Conservation (phyloP, 2,329 filamentous ascomycete species). For the Lasiodiplodia citricola region DNA sequence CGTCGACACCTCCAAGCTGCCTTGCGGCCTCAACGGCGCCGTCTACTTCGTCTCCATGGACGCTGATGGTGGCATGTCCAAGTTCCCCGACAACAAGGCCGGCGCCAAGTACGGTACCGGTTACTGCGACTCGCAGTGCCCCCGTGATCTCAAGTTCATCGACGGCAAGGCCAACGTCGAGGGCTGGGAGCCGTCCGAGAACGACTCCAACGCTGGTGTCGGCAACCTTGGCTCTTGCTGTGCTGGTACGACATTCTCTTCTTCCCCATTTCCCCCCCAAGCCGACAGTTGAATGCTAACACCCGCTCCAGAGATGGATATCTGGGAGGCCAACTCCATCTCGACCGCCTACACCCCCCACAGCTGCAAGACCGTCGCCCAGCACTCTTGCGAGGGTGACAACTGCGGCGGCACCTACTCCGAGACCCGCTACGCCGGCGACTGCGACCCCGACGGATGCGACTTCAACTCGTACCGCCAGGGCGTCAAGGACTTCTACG, state of each 20-base stretch:
- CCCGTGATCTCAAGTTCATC: slow-evolving; percentile 52
- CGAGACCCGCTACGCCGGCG: slow-evolving; percentile 59
- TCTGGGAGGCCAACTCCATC: slow-evolving; percentile 64
- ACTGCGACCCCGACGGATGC: slow-evolving; percentile 69
- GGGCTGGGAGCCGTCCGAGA: slow-evolving; percentile 57
- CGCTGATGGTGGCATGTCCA: slow-evolving; percentile 62
- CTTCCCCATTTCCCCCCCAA: too few species aligned
- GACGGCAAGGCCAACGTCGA: slow-evolving; percentile 62
- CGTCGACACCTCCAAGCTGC: slow-evolving; percentile 35
- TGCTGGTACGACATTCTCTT: too few species aligned
- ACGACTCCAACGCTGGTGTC: slow-evolving; percentile 59
- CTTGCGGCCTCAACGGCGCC: slow-evolving; percentile 62
- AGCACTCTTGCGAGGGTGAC: slow-evolving; percentile 57
- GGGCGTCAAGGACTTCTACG: slow-evolving; percentile 66
- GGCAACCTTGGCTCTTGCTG: slow-evolving; percentile 66
- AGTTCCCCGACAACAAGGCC: slow-evolving; percentile 51
- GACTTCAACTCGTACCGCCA: slow-evolving; percentile 71
- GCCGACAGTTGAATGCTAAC: too few species aligned
- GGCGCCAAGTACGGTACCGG: slow-evolving; percentile 61
- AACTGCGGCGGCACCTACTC: slow-evolving; percentile 48
- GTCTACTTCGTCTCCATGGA: slow-evolving; percentile 69
- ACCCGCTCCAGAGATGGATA: neutral
- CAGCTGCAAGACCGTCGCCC: slow-evolving; percentile 57
- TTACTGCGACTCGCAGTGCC: slow-evolving; percentile 51
- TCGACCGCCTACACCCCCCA: slow-evolving; percentile 67